Evolutionary conservation across 164 flowering plant species (phyloP).

Genomic region (Chloranthus sessilifolius): DNA sequence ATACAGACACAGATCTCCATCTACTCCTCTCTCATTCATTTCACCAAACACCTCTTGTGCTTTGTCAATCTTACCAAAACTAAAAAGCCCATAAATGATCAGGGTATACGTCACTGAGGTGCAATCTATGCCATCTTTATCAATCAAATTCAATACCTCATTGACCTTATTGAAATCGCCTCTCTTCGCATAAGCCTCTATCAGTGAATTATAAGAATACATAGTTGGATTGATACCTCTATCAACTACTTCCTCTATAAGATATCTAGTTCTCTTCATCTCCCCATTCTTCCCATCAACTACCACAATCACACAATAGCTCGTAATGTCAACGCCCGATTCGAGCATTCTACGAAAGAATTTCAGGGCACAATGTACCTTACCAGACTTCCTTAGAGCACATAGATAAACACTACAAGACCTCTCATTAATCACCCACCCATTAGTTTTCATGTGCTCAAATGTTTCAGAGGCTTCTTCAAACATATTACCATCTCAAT

Average conservation of each 20-base stretch:
- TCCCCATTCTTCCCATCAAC: slow-evolving; percentile 42
- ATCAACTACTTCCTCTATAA: slow-evolving; percentile 32
- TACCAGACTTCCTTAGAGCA: slow-evolving; percentile 32
- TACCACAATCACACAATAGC: slow-evolving; percentile 53
- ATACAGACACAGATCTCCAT: slow-evolving; percentile 39
- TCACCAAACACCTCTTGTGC: slow-evolving; percentile 44
- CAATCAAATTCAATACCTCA: slow-evolving; percentile 32
- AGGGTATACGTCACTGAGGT: slow-evolving; percentile 45
- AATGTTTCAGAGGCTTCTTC: slow-evolving; percentile 36
- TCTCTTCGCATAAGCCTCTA: slow-evolving; percentile 41
- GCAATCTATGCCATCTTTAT: slow-evolving; percentile 25
- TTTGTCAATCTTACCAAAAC: slow-evolving; percentile 34
- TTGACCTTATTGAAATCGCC: slow-evolving; percentile 29
- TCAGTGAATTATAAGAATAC: slow-evolving; percentile 38
- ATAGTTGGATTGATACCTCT: slow-evolving; percentile 50
- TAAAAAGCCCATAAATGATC: slow-evolving; percentile 38
- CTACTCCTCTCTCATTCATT: slow-evolving; percentile 41
- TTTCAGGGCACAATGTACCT: slow-evolving; percentile 20
- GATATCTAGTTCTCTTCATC: slow-evolving; percentile 28
- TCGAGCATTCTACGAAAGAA: slow-evolving; percentile 46
- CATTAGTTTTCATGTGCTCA: slow-evolving; percentile 35
- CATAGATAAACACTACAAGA: slow-evolving; percentile 46
- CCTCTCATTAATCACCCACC: slow-evolving; percentile 41
- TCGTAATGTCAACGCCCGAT: slow-evolving; percentile 39
- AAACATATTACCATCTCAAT: slow-evolving; percentile 41